Percentiles rank a stretch among this genome's conserved stretches.
Conservation (phyloP, 139 green algal genomes). For the Yamagishiella unicocca region DNA sequence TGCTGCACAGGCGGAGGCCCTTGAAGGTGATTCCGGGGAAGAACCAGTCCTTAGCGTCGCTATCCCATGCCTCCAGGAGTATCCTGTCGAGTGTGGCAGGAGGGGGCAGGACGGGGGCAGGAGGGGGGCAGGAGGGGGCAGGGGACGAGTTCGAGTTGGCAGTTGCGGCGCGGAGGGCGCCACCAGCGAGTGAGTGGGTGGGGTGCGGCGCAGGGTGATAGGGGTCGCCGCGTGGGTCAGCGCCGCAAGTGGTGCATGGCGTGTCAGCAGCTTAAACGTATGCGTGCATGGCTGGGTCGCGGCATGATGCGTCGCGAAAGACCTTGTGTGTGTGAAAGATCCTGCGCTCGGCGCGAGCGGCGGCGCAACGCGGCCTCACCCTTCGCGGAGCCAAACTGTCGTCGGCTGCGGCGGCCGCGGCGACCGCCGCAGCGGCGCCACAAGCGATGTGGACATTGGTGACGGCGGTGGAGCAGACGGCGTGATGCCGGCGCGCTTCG, state of each 20-base stretch:
- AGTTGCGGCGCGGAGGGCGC: neutral
- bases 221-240: neutral
- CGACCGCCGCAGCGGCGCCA: neutral
- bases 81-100: neutral
- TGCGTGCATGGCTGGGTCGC: neutral
- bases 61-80: conserved; percentile 40
- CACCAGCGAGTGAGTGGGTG: neutral
- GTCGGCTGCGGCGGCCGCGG: neutral
- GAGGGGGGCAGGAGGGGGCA: neutral
- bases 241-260: too few relatives aligned
- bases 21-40: conserved; percentile 28
- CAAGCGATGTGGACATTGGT: neutral
- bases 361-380: too few relatives aligned
- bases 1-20: conserved; percentile 41
- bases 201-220: neutral
- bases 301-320: neutral
- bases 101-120: neutral
- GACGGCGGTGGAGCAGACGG: neutral
- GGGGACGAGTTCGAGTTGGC: neutral
- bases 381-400: neutral
- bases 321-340: too few relatives aligned
- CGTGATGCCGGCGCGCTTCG: neutral
- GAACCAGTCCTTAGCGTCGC: neutral
- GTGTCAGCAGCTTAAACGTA: too few relatives aligned
- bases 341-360: too few relatives aligned